A percentile compares a stretch with the other conserved stretches of the same genome.
phyloP scores from a whole-genome alignment of 306 rosid species.

The Malus orientalis region DNA sequence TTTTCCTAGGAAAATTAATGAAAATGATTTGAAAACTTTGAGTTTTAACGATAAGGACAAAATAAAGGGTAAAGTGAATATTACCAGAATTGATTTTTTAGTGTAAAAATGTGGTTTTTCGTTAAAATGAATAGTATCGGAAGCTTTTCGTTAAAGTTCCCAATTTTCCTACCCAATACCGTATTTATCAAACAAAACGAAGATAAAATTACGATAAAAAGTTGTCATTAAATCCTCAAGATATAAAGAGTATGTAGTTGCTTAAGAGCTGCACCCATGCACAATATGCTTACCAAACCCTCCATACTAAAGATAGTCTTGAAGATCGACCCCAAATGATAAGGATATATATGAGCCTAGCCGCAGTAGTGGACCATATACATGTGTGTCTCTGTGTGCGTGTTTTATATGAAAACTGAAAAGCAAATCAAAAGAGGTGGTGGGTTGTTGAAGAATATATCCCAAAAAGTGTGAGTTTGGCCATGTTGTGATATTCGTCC shows the following conservation, averaged over 20 bases:
- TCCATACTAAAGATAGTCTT: not conserved
- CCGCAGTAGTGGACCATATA: not conserved
- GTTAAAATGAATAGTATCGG: no score
- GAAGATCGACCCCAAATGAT: not conserved
- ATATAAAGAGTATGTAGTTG: not conserved
- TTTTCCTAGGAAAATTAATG: not conserved
- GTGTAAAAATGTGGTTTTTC: no score
- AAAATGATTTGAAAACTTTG: no score
- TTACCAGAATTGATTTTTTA: no score
- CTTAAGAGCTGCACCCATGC: not conserved
- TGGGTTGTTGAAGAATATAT: constrained; percentile 48
- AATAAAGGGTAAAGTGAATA: no score
- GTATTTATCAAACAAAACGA: not conserved
- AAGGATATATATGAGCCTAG: not conserved
- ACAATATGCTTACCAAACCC: not conserved
- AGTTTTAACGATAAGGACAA: no score
- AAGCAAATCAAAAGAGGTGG: not conserved
- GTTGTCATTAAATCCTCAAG: not conserved
- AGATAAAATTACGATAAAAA: no score
- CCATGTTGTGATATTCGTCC: constrained; percentile 69
- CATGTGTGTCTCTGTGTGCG: not conserved
- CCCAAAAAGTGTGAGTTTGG: constrained; percentile 36
- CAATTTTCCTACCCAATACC: not conserved
- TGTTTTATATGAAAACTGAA: not conserved
- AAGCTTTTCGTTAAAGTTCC: no score